phyloP scores from a whole-genome alignment of 345 rosid genomes.

The Garcia nutans region DNA sequence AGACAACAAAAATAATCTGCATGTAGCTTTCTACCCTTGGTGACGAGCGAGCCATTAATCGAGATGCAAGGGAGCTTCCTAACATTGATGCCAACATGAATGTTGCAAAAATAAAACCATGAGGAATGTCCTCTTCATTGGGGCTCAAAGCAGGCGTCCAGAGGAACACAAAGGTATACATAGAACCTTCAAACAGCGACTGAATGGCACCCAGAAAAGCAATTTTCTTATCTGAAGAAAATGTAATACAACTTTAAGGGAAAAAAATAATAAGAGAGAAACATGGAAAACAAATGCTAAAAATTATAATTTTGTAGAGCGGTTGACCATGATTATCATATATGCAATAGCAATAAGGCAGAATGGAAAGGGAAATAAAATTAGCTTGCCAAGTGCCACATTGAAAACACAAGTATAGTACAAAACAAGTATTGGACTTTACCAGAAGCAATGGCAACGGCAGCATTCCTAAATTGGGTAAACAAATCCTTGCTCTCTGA shows the following conservation, averaged over 20 bases:
- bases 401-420: not conserved
- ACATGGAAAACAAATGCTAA: not conserved
- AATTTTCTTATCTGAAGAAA: conserved; percentile 76
- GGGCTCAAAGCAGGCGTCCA: conserved; percentile 97
- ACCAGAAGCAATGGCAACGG: conserved; percentile 37
- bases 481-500: conserved; percentile 62
- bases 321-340: not conserved
- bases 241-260: not conserved
- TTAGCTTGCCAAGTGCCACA: not conserved
- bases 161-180: conserved; percentile 49
- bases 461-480: conserved; percentile 35
- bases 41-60: conserved; percentile 70
- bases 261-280: not conserved
- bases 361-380: not conserved
- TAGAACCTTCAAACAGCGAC: conserved; percentile 92
- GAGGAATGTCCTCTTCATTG: conserved; percentile 84
- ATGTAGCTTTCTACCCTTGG: conserved; percentile 81
- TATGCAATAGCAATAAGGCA: not conserved
- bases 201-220: conserved; percentile 94
- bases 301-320: not conserved
- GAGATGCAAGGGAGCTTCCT: conserved; percentile 95
- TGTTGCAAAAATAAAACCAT: conserved; percentile 93
- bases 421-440: not conserved
- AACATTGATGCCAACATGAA: conserved; percentile 96
- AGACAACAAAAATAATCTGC: conserved; percentile 76